Conservation (phyloP, 495 filamentous ascomycete species). For the Friedmanniomyces simplex region DNA sequence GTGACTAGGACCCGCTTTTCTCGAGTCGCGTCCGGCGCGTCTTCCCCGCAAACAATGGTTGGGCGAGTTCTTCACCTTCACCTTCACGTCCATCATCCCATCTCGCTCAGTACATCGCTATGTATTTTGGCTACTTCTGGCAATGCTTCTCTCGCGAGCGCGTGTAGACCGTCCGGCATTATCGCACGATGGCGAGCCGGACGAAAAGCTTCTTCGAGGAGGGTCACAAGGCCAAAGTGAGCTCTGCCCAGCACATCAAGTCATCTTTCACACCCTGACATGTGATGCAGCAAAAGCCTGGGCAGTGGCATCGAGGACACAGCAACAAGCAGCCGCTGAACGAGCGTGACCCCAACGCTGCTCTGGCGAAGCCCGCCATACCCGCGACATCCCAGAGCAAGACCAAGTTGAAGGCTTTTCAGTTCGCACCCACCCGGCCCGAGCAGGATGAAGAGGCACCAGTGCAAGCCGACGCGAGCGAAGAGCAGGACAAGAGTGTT, state of each 20-base stretch:
- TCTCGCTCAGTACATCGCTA: too few species aligned
- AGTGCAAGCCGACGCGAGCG: constrained; percentile 29
- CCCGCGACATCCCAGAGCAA: constrained; percentile 44
- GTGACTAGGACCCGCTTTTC: too few species aligned
- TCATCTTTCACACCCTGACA: not conserved
- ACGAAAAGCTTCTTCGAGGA: constrained; percentile 41
- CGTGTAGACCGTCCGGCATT: not conserved
- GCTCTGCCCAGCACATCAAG: not conserved
- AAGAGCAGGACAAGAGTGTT: constrained; percentile 1
- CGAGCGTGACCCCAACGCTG: constrained; percentile 1
- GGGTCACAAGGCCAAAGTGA: constrained; percentile 22
- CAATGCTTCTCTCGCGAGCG: too few species aligned
- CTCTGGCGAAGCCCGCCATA: constrained; percentile 24
- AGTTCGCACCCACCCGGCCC: constrained; percentile 35
- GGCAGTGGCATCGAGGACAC: constrained; percentile 16
- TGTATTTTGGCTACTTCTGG: too few species aligned
- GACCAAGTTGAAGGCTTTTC: constrained; percentile 50
- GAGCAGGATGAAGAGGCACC: constrained; percentile 12
- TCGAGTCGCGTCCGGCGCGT: too few species aligned
- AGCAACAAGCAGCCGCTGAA: constrained; percentile 3
- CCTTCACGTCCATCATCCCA: too few species aligned
- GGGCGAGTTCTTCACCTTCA: too few species aligned
- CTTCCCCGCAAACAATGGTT: too few species aligned
- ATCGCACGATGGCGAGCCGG: constrained; percentile 29
- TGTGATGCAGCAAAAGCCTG: constrained; percentile 14